Evolutionary conservation across 1,139 yeast species (phyloP), one percentile per base, ranked within the genome.

Genomic region (Hansenula lynferdii): DNA sequence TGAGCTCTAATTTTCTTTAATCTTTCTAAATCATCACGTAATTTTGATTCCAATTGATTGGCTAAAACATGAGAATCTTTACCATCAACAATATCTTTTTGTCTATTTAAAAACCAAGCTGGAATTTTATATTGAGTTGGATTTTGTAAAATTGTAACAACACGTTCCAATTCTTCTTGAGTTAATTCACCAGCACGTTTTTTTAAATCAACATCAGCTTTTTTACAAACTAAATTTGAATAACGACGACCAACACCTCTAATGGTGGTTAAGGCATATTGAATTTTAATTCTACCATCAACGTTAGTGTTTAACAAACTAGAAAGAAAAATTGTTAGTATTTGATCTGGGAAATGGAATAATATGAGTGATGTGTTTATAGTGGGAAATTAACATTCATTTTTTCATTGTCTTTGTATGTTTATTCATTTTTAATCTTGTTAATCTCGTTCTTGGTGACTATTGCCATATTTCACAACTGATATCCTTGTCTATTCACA

Each of bases 231-330:
- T 79, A 94, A 81, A 92, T 92, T 94, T 75, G 98, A 81, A 86
- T 92, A 94, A 80, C 99, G 95, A 77, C 97, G 95, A 78, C 98
- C 98, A 69, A 94, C 97, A 87, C 99, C 99, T 81, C 96, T 86
- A 69, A 94, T 94, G 77, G 90, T 86, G 83, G 98, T 90, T 79
- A 94, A 81, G 73, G 99, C 99, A 86, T 89, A 94, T 94, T 92
- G 94, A 75, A 94, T 84, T 85, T 94, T 94, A 82, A 90, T 90
- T 87, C 95, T 89, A 85, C 99, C 99, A 77, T 94, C 99, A 72
- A 94, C 96, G 90, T 94, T 94, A 80, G 99, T 94, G 86, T 94
- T 92, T 80, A 92, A 89, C 80, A 92, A 86, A 89, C 96, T 84
- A 70, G 40, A 28, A 28, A 15, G 37, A n/a, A n/a, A 36, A 40